Evolutionary conservation across 2,329 filamentous ascomycete genomes (phyloP), one percentile per base, ranked within the genome.

Genomic region (Colletotrichum sansevieriae): DNA sequence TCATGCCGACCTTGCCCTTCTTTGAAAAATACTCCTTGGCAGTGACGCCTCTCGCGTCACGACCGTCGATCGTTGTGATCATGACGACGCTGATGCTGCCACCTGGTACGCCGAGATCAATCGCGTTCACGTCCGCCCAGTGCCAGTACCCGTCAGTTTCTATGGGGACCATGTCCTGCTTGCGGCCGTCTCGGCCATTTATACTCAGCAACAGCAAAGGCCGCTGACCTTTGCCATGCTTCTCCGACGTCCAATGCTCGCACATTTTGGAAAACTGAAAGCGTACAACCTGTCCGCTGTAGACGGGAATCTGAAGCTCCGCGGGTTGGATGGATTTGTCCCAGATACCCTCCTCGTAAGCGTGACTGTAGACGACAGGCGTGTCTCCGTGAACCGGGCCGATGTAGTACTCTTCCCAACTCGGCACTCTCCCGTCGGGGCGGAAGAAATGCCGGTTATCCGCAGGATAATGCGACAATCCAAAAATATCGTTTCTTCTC

Each of bases 181-280:
- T 88, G 8, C 87, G 82, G 0, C 92, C 92, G 72, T 94, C 89
- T 3, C 85, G 73, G 0, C 90, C 91, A 29, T 90, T 84, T 33
- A 93, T 85, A 63, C 85, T 85, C 18, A 97, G 81, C 63, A 96
- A 80, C 74, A 95, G 89, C 51, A 94, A 81, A 65, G 90, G 92
- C 51, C 89, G 85, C 68, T 86, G 87, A 1, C 90, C 91, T 62
- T 83, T 80, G 0, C 91, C 92, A 71, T 92, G 85, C 70, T 85
- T 86, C 72, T 90, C 86, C n/a, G 90, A 83, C 49, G 90, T 89
- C 93, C 93, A 97, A 78, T 98, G 95, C 74, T 89, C 87, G 77
- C 95, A 98, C 11, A 91, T 75, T 67, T 92, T 91, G 61, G 87
- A 88, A 76, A 97, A 95, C 74, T 93, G 91, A 80, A 98, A 97